Evolutionary conservation across 208 protist species (phyloP).

Genomic region (Wallacemonas sp.): DNA sequence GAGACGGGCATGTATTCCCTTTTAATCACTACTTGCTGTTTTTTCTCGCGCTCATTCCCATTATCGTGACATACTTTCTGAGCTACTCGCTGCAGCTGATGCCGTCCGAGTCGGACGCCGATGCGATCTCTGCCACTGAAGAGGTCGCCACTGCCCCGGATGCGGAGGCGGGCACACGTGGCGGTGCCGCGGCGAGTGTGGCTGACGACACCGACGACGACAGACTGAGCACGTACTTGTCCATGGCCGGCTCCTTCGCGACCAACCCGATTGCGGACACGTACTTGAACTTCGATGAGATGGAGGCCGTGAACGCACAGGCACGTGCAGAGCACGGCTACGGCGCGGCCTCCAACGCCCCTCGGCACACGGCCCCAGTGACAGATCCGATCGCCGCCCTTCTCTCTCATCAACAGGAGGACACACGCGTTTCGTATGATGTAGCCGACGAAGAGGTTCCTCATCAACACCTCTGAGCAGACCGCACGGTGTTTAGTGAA

Average conservation of each 20-base stretch:
- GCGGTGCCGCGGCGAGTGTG: background rate
- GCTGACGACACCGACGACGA: background rate
- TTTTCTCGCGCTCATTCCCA: slow-evolving; percentile 28
- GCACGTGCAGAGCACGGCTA: background rate
- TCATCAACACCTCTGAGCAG: background rate
- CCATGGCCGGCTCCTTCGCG: slow-evolving; percentile 30
- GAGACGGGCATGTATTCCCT: slow-evolving; percentile 29
- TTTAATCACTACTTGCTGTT: slow-evolving; percentile 71
- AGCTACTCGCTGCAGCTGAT: slow-evolving; percentile 15
- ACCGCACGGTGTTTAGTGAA: too few relatives aligned
- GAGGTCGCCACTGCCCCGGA: background rate
- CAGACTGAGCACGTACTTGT: slow-evolving; percentile 21
- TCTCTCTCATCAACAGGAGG: background rate
- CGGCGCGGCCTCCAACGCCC: background rate
- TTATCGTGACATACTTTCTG: slow-evolving; percentile 17
- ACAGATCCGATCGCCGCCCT: slow-evolving; percentile 6
- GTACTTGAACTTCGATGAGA: slow-evolving; percentile 20
- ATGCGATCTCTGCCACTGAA: background rate
- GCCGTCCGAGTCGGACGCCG: slow-evolving; percentile 9
- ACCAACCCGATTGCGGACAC: slow-evolving; percentile 24
- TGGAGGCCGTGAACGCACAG: slow-evolving; percentile 26
- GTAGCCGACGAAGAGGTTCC: background rate
- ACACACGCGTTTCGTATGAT: background rate
- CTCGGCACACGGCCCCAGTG: background rate
- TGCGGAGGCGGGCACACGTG: background rate